Conservation (phyloP, 2,329 filamentous ascomycete genomes). For the Penicillium sp. region DNA sequence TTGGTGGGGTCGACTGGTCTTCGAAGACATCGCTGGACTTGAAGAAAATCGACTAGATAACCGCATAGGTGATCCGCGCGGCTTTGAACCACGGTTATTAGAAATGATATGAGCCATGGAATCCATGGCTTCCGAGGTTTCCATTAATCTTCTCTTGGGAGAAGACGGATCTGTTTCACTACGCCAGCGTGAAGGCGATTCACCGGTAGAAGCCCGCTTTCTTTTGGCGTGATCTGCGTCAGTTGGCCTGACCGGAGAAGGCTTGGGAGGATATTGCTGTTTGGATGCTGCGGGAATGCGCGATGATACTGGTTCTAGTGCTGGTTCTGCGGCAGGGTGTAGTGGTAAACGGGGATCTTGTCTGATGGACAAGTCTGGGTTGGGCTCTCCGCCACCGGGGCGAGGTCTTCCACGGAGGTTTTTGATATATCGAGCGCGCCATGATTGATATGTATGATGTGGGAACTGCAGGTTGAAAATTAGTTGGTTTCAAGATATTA, state of each 20-base stretch:
- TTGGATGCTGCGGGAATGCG: neutral
- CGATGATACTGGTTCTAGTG: neutral
- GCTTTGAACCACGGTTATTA: neutral
- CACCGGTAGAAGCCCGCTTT: slow-evolving; percentile 16
- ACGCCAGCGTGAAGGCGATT: neutral
- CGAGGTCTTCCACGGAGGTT: slow-evolving; percentile 36
- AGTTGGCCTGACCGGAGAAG: neutral
- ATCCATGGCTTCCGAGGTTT: neutral
- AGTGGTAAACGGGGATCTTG: neutral
- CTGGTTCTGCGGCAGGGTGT: neutral
- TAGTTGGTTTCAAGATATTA: neutral
- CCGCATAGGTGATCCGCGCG: neutral
- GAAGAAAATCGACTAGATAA: neutral
- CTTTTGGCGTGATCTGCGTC: slow-evolving; percentile 18
- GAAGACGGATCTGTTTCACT: neutral
- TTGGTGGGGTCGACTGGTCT: neutral
- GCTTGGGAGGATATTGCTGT: neutral
- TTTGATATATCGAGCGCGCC: slow-evolving; percentile 50
- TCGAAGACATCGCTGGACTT: neutral
- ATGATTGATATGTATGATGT: slow-evolving; percentile 51
- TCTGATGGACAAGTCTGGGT: neutral
- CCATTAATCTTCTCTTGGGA: slow-evolving; percentile 11
- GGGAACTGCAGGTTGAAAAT: slow-evolving; percentile 35
- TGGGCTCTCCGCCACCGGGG: slow-evolving; percentile 27
- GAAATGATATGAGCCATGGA: neutral